Evolutionary conservation across 2,329 filamentous ascomycete species (phyloP), one percentile per base, ranked within the genome.

Genomic region (Fusarium lateritium): DNA sequence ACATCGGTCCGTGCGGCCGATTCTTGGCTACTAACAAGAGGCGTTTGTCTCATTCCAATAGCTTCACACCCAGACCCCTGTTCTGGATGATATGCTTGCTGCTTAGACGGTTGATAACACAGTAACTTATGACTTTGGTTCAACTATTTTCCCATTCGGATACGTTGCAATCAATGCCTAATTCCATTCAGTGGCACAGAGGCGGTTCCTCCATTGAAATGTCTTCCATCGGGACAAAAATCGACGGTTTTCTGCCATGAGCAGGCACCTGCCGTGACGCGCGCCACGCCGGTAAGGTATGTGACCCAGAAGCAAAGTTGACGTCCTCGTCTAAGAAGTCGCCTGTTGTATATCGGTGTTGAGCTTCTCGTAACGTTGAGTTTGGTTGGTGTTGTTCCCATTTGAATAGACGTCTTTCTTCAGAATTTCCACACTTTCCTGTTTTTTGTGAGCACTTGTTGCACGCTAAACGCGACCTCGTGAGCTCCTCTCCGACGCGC

Each of bases 401-500:
- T 22, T 39, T 26, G 50, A 64, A 49, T 28, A 53, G 26, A 52
- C 28, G 17, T 45, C 21, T 55, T 45, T 56, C 26, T 52, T 53
- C 45, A 65, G 38, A 51, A 40, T 19, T 24, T 51, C 42, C 40
- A 46, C 44, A 28, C 28, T 63, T 55, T 56, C 36, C 39, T 62
- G 38, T 44, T 53, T 51, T 24, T 53, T 57, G 36, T 28, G 51
- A 62, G 26, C 52, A 59, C 60, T 70, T 58, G 50, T 59, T 47
- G 56, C 47, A 72, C 65, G 70, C 73, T 75, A 75, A 67, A 62
- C 56, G 59, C 67, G 66, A 72, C 62, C 73, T 65, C 70, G 71
- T 75, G 71, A 74, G 66, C 70, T 63, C 55, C 51, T 57, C 62
- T 59, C 56, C 56, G 47, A 68, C 59, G 65, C 63, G 67, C 59